These are phyloP conservation scores for Boletellus sp. DNA, from an alignment of 1,284 basidiomycete species.

Conservation along the genomic window DNA sequence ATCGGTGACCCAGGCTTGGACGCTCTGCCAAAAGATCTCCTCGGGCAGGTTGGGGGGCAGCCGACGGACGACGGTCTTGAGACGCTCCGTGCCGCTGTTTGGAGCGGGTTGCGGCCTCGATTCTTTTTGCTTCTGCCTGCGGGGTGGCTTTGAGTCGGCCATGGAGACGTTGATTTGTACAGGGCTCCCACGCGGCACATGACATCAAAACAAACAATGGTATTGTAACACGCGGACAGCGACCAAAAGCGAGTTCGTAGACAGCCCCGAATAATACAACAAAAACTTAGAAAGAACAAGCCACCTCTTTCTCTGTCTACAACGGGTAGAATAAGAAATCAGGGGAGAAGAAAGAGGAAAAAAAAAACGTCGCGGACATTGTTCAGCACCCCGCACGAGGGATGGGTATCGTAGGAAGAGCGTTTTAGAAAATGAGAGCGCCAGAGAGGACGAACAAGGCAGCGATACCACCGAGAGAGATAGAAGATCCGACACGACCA, in stretches of 20 bases:
- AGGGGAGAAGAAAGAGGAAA: not conserved
- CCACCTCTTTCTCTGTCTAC: conserved; percentile 4
- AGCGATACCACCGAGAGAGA: conserved; percentile 19
- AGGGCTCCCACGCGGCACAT: conserved; percentile 12
- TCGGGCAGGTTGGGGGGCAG: conserved; percentile 92
- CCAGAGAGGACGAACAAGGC: conserved; percentile 24
- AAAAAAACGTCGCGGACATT: conserved; percentile 1
- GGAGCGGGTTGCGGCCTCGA: conserved; percentile 2
- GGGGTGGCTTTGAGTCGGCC: conserved; percentile 15
- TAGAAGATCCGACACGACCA: conserved; percentile 17
- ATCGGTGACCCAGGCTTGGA: conserved; percentile 79
- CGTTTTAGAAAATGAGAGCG: conserved; percentile 18
- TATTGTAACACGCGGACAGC: not conserved
- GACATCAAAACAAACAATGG: not conserved
- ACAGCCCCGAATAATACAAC: conserved; percentile 18
- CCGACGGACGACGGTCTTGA: conserved; percentile 87
- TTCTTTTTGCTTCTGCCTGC: conserved; percentile 23
- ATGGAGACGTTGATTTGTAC: too few species aligned
- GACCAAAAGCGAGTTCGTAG: conserved; percentile 7
- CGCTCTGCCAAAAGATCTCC: conserved; percentile 89
- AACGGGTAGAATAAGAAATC: not conserved
- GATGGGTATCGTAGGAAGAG: conserved; percentile 3
- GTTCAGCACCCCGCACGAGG: conserved; percentile 9
- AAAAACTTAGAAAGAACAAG: conserved; percentile 7
- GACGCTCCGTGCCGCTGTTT: conserved; percentile 44